These are phyloP conservation scores for Echinosophora koreensis DNA, from an alignment of 306 rosid genomes.

Conservation along the genomic window DNA sequence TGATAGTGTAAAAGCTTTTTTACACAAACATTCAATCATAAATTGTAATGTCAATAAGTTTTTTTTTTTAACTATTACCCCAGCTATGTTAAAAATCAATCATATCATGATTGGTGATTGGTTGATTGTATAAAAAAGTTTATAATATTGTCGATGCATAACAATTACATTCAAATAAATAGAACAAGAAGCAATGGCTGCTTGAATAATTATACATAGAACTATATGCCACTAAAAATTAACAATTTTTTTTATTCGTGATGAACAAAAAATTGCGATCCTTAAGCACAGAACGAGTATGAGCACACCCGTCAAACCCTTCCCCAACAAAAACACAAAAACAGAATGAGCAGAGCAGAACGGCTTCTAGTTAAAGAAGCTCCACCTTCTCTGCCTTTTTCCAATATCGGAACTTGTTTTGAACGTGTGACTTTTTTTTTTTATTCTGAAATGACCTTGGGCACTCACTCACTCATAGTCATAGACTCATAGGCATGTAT, in stretches of 20 bases:
- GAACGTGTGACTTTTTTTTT: constrained; percentile 2
- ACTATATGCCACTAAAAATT: not conserved
- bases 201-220: not conserved
- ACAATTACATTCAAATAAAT: not conserved
- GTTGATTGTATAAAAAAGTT: too few relatives aligned
- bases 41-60: too few relatives aligned
- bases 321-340: not conserved
- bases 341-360: not conserved
- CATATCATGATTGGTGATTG: too few relatives aligned
- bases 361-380: constrained; percentile 26
- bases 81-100: too few relatives aligned
- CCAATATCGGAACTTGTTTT: constrained; percentile 35
- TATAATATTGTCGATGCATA: too few relatives aligned
- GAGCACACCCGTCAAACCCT: not conserved
- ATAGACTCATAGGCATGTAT: not conserved
- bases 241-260: not conserved
- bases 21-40: too few relatives aligned
- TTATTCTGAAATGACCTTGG: constrained; percentile 45
- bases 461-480: not conserved
- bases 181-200: not conserved
- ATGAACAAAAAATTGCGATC: not conserved
- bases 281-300: not conserved
- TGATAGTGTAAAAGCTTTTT: too few relatives aligned
- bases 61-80: too few relatives aligned
- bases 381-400: not conserved